Percentiles rank a stretch among this genome's conserved stretches.
These are phyloP conservation scores for Saccharomycopsis sp. DNA, from an alignment of 805 yeast species.

Conservation along the genomic window DNA sequence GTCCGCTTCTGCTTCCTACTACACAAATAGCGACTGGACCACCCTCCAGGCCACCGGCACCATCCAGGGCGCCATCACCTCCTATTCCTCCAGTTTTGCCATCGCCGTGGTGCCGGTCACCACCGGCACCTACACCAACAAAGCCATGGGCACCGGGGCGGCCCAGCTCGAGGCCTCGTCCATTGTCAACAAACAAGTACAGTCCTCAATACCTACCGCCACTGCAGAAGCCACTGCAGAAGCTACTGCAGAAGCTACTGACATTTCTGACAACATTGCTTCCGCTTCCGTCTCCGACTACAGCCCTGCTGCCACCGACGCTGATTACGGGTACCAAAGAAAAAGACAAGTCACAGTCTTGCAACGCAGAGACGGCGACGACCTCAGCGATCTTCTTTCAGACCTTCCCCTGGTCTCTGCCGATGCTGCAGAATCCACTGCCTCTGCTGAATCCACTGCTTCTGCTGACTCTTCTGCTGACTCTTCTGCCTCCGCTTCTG, in stretches of 20 bases:
- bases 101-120: conserved; percentile 31
- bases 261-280: neutral
- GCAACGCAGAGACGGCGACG: conserved; percentile 2
- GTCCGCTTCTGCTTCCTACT: too few relatives aligned
- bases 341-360: conserved; percentile 3
- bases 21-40: conserved; percentile 26
- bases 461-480: neutral
- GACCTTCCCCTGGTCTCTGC: neutral
- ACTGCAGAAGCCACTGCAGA: conserved; percentile 5
- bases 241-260: neutral
- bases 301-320: conserved; percentile 1
- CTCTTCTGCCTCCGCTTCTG: neutral
- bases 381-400: neutral
- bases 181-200: neutral
- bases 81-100: conserved; percentile 33
- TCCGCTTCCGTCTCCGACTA: neutral
- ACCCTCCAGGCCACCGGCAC: conserved; percentile 35
- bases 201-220: neutral
- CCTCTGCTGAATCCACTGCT: conserved; percentile 4
- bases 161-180: conserved; percentile 18
- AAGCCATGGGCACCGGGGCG: conserved; percentile 17
- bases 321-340: too few relatives aligned
- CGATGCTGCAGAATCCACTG: conserved; percentile 1
- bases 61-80: conserved; percentile 30
- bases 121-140: conserved; percentile 28